phyloP scores from a whole-genome alignment of 2,329 filamentous ascomycete genomes.

The Fusarium concolor region DNA sequence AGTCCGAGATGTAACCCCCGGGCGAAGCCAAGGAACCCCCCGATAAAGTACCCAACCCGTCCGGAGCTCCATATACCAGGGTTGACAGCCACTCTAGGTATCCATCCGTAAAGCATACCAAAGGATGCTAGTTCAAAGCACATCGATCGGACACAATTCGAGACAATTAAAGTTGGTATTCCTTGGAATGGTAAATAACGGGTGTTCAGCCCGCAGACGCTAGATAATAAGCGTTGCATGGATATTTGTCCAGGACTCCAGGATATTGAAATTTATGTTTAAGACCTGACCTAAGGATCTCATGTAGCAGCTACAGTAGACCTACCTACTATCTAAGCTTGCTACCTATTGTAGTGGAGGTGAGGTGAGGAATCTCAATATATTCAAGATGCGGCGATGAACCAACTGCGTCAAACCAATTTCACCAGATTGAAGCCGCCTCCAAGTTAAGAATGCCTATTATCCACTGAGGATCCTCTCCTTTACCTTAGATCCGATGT shows the following conservation, averaged over 20 bases:
- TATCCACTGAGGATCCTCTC: neutral
- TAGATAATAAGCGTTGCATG: constrained; percentile 29
- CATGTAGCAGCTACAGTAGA: constrained; percentile 9
- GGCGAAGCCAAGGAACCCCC: constrained; percentile 37
- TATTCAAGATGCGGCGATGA: neutral
- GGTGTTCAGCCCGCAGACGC: constrained; percentile 39
- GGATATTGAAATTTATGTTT: constrained; percentile 22
- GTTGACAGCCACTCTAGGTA: constrained; percentile 26
- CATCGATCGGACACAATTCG: constrained; percentile 4
- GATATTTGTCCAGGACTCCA: constrained; percentile 1
- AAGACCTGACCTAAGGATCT: constrained; percentile 20
- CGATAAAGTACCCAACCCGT: constrained; percentile 34
- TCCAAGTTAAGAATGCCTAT: neutral
- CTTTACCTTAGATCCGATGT: constrained; percentile 2
- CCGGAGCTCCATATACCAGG: constrained; percentile 38
- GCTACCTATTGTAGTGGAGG: too few relatives aligned
- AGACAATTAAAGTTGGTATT: constrained; percentile 23
- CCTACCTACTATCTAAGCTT: too few relatives aligned
- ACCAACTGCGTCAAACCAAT: constrained; percentile 17
- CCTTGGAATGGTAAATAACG: constrained; percentile 43
- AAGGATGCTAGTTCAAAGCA: neutral
- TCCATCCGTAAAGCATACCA: constrained; percentile 7
- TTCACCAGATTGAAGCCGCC: neutral
- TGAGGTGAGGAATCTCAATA: neutral
- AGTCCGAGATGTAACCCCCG: constrained; percentile 42